Conservation (phyloP, 2,329 filamentous ascomycete species). For the Knufia fluminis region DNA sequence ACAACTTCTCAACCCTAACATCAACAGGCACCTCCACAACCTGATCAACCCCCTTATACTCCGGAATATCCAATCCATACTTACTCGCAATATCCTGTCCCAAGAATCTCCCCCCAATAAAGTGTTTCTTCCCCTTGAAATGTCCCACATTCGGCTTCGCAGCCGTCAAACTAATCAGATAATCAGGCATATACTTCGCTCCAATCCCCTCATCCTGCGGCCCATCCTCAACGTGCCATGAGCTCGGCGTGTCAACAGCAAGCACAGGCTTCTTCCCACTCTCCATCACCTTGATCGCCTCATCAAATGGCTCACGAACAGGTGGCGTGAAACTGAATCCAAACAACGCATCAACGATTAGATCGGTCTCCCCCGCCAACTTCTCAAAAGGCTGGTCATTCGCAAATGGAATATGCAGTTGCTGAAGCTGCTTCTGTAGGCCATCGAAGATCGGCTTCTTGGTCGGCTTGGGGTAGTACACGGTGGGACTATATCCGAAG, state of each 20-base stretch:
- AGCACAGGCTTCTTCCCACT: conserved; percentile 65
- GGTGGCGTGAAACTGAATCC: conserved; percentile 90
- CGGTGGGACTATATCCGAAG: conserved; percentile 78
- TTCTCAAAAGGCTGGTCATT: conserved; percentile 57
- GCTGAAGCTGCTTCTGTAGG: conserved; percentile 71
- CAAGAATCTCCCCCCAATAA: conserved; percentile 85
- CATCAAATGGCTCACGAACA: conserved; percentile 82
- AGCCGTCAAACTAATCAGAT: conserved; percentile 80
- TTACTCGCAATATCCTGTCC: conserved; percentile 68
- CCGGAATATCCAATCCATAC: conserved; percentile 73
- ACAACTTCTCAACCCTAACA: conserved; percentile 21
- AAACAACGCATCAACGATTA: conserved; percentile 88
- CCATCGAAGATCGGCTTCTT: conserved; percentile 87
- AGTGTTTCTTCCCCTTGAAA: conserved; percentile 74
- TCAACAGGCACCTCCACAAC: conserved; percentile 55
- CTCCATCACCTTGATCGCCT: conserved; percentile 68
- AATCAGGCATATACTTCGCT: conserved; percentile 67
- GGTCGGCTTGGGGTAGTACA: conserved; percentile 89
- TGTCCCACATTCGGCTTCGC: conserved; percentile 81
- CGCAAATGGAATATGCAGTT: conserved; percentile 68
- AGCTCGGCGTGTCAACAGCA: conserved; percentile 85
- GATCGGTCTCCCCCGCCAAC: conserved; percentile 55
- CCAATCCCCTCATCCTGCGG: conserved; percentile 70
- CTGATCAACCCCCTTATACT: conserved; percentile 81
- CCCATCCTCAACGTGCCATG: conserved; percentile 84